A percentile compares a stretch with the other conserved stretches of the same genome.
phyloP scores from a whole-genome alignment of 768 basidiomycete species.

The Russula foetens region DNA sequence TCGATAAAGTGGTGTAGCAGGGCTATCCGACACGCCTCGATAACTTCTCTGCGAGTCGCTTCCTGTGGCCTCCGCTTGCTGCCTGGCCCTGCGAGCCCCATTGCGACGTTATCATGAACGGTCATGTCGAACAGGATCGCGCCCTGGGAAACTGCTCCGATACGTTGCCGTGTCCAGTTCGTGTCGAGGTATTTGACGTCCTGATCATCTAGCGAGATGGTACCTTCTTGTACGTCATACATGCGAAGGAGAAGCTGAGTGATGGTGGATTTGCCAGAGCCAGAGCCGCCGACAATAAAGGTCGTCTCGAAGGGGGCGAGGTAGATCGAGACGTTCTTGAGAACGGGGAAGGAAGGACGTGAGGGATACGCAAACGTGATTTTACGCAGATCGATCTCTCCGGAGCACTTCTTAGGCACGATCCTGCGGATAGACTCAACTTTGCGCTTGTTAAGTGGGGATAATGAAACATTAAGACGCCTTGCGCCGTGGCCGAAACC shows the following conservation, averaged over 20 bases:
- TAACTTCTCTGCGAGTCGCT: conserved; percentile 61
- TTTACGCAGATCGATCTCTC: conserved; percentile 56
- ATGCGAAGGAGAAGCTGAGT: conserved; percentile 59
- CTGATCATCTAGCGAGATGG: conserved; percentile 75
- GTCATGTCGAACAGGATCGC: conserved; percentile 73
- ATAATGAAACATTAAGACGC: conserved; percentile 19
- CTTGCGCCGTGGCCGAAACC: conserved; percentile 13
- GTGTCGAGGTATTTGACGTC: conserved; percentile 68
- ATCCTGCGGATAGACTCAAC: conserved; percentile 49
- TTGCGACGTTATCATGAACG: conserved; percentile 80
- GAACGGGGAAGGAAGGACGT: conserved; percentile 51
- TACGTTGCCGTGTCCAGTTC: conserved; percentile 54
- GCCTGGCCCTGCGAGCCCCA: conserved; percentile 51
- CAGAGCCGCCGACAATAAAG: conserved; percentile 73
- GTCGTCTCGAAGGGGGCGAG: conserved; percentile 66
- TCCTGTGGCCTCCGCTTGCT: conserved; percentile 35
- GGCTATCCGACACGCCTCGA: conserved; percentile 74
- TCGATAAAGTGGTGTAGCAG: conserved; percentile 82
- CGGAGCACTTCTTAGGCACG: conserved; percentile 51
- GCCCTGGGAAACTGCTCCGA: conserved; percentile 74
- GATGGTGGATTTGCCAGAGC: conserved; percentile 71
- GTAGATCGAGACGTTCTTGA: conserved; percentile 54
- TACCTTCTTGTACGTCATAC: conserved; percentile 60
- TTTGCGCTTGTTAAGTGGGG: conserved; percentile 35
- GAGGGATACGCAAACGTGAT: conserved; percentile 71